These are phyloP conservation scores for Chenopodium berlandieri DNA, from an alignment of 148 eudicot species.

Conservation along the genomic window DNA sequence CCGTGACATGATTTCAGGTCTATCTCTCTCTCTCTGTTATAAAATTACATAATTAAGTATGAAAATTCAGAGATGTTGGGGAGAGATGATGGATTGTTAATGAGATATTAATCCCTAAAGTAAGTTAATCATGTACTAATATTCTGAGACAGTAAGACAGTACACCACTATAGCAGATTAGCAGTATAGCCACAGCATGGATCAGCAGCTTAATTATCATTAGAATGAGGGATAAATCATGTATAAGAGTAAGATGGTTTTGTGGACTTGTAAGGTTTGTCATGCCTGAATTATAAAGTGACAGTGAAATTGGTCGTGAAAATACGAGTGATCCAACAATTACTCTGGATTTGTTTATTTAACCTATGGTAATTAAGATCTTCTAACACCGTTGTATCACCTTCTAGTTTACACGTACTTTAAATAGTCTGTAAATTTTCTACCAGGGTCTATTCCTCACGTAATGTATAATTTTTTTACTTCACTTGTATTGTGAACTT, in stretches of 20 bases:
- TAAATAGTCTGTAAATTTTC: too few relatives aligned
- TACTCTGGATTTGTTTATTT: neutral
- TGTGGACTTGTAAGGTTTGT: neutral
- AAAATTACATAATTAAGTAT: too few relatives aligned
- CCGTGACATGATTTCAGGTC: constrained; percentile 35
- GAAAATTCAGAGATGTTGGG: neutral
- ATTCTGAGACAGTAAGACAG: neutral
- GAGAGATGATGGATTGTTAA: neutral
- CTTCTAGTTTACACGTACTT: neutral
- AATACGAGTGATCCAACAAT: neutral
- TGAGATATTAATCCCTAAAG: neutral
- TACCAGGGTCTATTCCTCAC: neutral
- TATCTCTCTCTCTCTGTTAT: neutral
- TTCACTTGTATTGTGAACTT: too few relatives aligned
- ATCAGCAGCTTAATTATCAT: neutral
- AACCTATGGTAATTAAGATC: neutral
- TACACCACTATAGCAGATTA: too few relatives aligned
- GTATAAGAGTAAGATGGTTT: neutral
- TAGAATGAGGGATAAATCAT: neutral
- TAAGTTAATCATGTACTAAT: neutral
- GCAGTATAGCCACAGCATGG: neutral
- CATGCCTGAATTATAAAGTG: neutral
- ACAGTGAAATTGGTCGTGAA: neutral
- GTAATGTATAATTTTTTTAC: too few relatives aligned
- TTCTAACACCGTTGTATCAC: neutral